Evolutionary conservation across 352 stramenopile genomes (phyloP).

Genomic region (Phytophthora litchii): DNA sequence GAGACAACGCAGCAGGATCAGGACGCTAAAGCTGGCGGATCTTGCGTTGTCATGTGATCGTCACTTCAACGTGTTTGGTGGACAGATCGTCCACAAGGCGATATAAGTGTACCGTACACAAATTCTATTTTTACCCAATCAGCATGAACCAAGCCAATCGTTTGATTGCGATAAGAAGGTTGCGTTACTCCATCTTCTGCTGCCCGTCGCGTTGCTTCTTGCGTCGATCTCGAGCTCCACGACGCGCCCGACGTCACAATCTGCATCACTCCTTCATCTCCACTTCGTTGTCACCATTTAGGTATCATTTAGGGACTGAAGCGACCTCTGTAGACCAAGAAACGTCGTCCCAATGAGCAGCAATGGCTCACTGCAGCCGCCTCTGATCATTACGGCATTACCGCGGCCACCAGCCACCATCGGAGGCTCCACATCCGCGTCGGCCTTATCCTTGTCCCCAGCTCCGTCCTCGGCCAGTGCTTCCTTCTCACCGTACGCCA

Average conservation of each 20-base stretch:
- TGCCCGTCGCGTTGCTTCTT: constrained; percentile 6
- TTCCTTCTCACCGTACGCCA: constrained; percentile 37
- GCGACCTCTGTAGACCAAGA: constrained; percentile 8
- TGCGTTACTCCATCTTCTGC: constrained; percentile 25
- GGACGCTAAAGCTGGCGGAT: constrained; percentile 8
- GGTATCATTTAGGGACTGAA: neutral
- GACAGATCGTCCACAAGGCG: constrained; percentile 15
- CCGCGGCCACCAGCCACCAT: constrained; percentile 30
- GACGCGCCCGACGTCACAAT: neutral
- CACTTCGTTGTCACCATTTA: constrained; percentile 1
- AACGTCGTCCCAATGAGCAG: constrained; percentile 30
- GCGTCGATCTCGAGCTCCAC: constrained; percentile 2
- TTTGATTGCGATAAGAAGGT: constrained; percentile 31
- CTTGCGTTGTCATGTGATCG: constrained; percentile 35
- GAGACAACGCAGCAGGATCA: constrained; percentile 5
- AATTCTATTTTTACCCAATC: constrained; percentile 36
- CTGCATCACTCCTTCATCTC: neutral
- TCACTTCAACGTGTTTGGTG: constrained; percentile 14
- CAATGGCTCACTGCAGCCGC: constrained; percentile 31
- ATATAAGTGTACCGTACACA: constrained; percentile 16
- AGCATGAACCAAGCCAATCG: constrained; percentile 16
- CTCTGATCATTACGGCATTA: constrained; percentile 33
- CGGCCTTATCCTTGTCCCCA: constrained; percentile 9
- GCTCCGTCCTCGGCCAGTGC: constrained; percentile 27
- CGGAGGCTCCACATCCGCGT: constrained; percentile 1